Percentiles rank a stretch among this genome's conserved stretches.
Conservation (phyloP, 768 basidiomycete species). For the Boletus rubescentipes region DNA sequence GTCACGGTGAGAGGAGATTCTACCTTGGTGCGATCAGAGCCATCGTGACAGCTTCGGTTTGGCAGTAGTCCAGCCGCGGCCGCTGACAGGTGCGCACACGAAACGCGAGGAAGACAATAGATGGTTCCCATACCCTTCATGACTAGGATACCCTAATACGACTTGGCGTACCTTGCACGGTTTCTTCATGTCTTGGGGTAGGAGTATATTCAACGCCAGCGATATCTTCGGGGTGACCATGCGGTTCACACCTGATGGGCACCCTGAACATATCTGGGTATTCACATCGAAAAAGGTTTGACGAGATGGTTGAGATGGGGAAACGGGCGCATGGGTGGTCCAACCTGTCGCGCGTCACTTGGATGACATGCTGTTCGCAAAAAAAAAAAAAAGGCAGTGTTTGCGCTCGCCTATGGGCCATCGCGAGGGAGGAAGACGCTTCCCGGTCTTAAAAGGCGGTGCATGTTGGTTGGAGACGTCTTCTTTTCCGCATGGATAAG, state of each 20-base stretch:
- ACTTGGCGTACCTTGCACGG: too few species aligned
- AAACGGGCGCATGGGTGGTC: not conserved
- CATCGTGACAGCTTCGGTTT: slow-evolving; percentile 1
- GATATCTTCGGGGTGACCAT: not conserved
- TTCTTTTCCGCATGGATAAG: too few species aligned
- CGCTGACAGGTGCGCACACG: not conserved
- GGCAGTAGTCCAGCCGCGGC: not conserved
- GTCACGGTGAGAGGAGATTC: too few species aligned
- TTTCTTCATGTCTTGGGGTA: not conserved
- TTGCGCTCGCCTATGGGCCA: too few species aligned
- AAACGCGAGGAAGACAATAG: too few species aligned
- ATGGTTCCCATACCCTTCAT: slow-evolving; percentile 4
- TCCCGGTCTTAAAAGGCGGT: too few species aligned
- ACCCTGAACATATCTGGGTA: not conserved
- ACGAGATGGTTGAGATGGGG: not conserved
- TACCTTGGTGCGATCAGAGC: slow-evolving; percentile 59
- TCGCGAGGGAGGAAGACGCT: too few species aligned
- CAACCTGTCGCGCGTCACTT: too few species aligned
- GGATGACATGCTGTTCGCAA: too few species aligned
- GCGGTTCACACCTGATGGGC: not conserved
- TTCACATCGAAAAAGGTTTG: not conserved
- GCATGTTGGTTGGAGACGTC: too few species aligned
- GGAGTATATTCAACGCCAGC: not conserved
- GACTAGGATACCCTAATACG: slow-evolving; percentile 13
- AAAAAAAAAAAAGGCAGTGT: too few species aligned